Evolutionary conservation across 2,329 filamentous ascomycete species (phyloP), one percentile per base, ranked within the genome.

Genomic region (Claviceps spartinae): DNA sequence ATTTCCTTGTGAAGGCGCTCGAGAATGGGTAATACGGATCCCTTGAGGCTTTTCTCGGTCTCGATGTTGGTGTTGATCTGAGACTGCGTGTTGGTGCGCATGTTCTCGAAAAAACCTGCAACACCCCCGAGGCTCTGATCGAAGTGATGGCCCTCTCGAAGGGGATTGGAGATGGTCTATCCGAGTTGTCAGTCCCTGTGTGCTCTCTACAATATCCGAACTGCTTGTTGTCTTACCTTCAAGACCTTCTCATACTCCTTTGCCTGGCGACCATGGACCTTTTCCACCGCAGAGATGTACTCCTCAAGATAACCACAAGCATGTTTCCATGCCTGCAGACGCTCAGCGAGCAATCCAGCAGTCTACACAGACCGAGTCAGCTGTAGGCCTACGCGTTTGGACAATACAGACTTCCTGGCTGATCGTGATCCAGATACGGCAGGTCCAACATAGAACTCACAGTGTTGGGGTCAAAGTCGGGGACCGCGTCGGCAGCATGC

Each of bases 221-320:
- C 30, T 34, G 30, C 30, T 34, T 34, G 9, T 2, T 34, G 18
- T 14, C 49, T 8, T 48, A 69, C 84, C 82, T 97, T 98, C 62
- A 97, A 71, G 9, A 93, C 83, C 70, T 87, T 91, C 72, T 97
- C 90, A 63, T 95, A 95, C 68, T 97, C 91, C 73, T 95, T 97
- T 51, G 88, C 82, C 60, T 95, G 85, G 11, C 80, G 77, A 64
- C 83, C 85, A 64, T 96, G 85, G 54, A 88, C 76, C 75, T 91
- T 96, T 68, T 95, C 89, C 3, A 89, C 87, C 6, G 86, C 83
- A 34, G 73, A 74, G 62, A 97, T 77, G 67, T 96, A 98, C 49
- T 95, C 88, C 69, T 97, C 89, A 47, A 98, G 77, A 64, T 95
- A 91, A 52, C 77, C 87, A 56, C 89, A 87, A 55, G 90, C 88